Conservation (phyloP, 805 yeast species). For the Starmera quercuum region DNA sequence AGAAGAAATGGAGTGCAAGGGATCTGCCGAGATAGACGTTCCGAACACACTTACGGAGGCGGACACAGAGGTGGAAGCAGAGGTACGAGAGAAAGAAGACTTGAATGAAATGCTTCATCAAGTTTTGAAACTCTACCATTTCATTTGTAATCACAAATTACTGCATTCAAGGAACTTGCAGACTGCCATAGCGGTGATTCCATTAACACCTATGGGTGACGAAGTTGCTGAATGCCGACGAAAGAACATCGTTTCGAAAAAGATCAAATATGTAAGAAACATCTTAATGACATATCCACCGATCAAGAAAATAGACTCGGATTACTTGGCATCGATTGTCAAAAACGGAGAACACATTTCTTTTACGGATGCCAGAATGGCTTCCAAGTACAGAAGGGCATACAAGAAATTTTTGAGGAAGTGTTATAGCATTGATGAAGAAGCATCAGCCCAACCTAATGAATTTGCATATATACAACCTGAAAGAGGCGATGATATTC, state of each 20-base stretch:
- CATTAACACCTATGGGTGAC: conserved; percentile 13
- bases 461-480: conserved; percentile 13
- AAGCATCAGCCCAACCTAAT: conserved; percentile 7
- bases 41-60: no score
- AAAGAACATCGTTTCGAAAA: conserved; percentile 14
- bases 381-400: conserved; percentile 6
- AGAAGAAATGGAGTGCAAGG: conserved; percentile 4
- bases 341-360: conserved; percentile 3
- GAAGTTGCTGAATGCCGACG: conserved; percentile 13
- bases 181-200: conserved; percentile 11
- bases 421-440: conserved; percentile 12
- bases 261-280: conserved; percentile 12
- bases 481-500: not conserved
- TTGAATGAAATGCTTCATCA: conserved; percentile 12
- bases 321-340: conserved; percentile 8
- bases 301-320: conserved; percentile 9
- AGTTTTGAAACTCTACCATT: conserved; percentile 13
- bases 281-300: conserved; percentile 13
- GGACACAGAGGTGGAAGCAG: no score
- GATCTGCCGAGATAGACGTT: no score
- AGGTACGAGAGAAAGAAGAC: conserved; percentile 5
- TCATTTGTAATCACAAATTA: conserved; percentile 5
- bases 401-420: conserved; percentile 16
- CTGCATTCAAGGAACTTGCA: conserved; percentile 13
- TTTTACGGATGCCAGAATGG: conserved; percentile 1